Evolutionary conservation across 2,329 filamentous ascomycete genomes (phyloP).

Genomic region (Aureobasidium sp.): DNA sequence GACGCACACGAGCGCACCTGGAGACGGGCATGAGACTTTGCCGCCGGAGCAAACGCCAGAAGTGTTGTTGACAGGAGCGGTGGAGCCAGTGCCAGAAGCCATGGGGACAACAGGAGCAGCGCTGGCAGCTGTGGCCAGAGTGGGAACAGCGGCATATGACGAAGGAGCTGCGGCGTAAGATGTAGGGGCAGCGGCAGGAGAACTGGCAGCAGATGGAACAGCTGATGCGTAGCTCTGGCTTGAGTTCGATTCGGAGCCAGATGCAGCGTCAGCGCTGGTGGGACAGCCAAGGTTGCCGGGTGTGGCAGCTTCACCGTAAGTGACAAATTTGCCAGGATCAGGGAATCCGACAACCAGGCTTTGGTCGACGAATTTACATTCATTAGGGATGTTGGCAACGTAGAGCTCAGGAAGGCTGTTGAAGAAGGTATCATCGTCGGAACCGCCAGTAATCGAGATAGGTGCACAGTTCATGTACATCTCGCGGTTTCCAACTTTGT

Average conservation of each 20-base stretch:
- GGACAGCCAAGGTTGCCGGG: not conserved
- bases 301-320: conserved; percentile 27
- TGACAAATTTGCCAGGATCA: conserved; percentile 54
- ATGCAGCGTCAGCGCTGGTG: not conserved
- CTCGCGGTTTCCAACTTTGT: conserved; percentile 84
- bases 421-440: conserved; percentile 41
- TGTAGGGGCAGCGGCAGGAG: conserved; percentile 22
- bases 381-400: conserved; percentile 50
- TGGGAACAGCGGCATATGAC: conserved; percentile 8
- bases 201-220: conserved; percentile 15
- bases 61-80: conserved; percentile 7
- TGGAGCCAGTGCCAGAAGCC: conserved; percentile 12
- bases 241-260: not conserved
- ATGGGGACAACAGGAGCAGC: conserved; percentile 14
- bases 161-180: conserved; percentile 20
- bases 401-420: conserved; percentile 66
- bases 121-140: not conserved
- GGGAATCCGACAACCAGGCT: conserved; percentile 51
- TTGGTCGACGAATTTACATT: not conserved
- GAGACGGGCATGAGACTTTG: conserved; percentile 32
- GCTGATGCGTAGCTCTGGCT: conserved; percentile 18
- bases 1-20: conserved; percentile 40
- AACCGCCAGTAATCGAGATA: conserved; percentile 53
- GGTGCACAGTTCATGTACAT: conserved; percentile 97
- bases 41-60: conserved; percentile 19